Conservation (phyloP, 306 rosid genomes). For the Lupinus albus region DNA sequence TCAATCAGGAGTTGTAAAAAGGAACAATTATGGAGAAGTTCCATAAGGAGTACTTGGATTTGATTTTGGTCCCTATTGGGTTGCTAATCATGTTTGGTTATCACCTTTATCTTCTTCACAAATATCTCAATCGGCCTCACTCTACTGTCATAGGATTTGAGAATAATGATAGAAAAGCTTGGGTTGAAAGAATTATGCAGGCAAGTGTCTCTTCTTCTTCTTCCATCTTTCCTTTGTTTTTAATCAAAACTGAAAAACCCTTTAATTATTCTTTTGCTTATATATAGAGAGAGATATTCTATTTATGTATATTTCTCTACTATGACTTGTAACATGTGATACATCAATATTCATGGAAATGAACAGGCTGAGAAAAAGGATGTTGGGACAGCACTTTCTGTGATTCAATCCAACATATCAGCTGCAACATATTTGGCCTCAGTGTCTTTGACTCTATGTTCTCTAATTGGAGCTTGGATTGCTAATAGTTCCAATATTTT, state of each 20-base stretch:
- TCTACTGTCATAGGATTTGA: slow-evolving; percentile 75
- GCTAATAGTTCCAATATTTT: slow-evolving; percentile 49
- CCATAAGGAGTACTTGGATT: slow-evolving; percentile 65
- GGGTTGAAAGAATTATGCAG: slow-evolving; percentile 81
- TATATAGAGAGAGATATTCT: not conserved
- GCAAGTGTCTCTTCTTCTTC: slow-evolving; percentile 38
- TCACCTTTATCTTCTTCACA: slow-evolving; percentile 65
- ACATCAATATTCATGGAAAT: not conserved
- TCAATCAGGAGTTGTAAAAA: not conserved
- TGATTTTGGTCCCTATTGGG: slow-evolving; percentile 71
- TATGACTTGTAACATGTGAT: too few relatives aligned
- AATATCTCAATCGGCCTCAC: slow-evolving; percentile 64
- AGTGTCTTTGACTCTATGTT: slow-evolving; percentile 62
- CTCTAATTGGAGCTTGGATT: slow-evolving; percentile 82
- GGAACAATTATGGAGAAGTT: slow-evolving; percentile 47
- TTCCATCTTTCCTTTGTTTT: not conserved
- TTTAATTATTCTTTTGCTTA: not conserved
- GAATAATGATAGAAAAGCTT: slow-evolving; percentile 67
- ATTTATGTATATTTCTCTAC: too few relatives aligned
- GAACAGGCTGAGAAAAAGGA: slow-evolving; percentile 55
- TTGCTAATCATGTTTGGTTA: slow-evolving; percentile 69
- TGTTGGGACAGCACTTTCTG: slow-evolving; percentile 49
- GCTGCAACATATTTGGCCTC: slow-evolving; percentile 70
- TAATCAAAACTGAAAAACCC: not conserved
- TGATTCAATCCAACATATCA: slow-evolving; percentile 61